Base-by-base conservation (phyloP, 1,139 yeast genomes). In the Barnettozyma hawaiiensis region DNA sequence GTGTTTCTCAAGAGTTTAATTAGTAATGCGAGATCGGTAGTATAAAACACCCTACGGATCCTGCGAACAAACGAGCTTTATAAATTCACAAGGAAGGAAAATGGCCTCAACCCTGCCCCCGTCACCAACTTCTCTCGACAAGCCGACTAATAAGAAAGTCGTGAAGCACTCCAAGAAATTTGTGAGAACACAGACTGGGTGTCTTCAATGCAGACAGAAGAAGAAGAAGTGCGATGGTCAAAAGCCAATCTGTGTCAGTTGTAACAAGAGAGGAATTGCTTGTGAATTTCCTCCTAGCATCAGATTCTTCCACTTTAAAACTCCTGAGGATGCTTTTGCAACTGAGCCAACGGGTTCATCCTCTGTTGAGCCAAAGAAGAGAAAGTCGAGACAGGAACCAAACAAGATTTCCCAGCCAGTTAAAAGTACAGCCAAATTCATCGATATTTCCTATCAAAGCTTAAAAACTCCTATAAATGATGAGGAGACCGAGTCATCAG, bases 241-340 rank as follows among this genome's bases (percentile, higher is more conserved):
- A 23, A 63, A 73, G 48, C 81, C 81, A 2, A 52, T 62, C 19
- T 76, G 81, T 54, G 70, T 75, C 0, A 64, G 78, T 20, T 76
- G 81, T 56, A 50, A 52, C 6, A 66, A 65, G 46, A 70, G 49
- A 40, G 55, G 55, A 1, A 29, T 50, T 1, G 11, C 31, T 2
- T 55, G 59, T 43, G 49, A 54, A 31, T 55, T 41, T 31, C 58
- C 58, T 8, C 55, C 51, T 21, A 55, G 54, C 24, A 54, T 55
- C n/a, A 52, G 55, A 36, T 43, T 53, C 21, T 51, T 55, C 32
- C 50, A 46, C 31, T 47, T 47, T 18, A 46, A 39, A 7, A 24
- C 34, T 28, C 12, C 31, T 8, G 14, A 15, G 2, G 36, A 27
- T 14, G 11, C 28, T 12, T 19, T 24, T 21, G 23, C 11, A 8